Conservation (phyloP, 2,329 filamentous ascomycete genomes). For the Plenodomus tracheiphilus region DNA sequence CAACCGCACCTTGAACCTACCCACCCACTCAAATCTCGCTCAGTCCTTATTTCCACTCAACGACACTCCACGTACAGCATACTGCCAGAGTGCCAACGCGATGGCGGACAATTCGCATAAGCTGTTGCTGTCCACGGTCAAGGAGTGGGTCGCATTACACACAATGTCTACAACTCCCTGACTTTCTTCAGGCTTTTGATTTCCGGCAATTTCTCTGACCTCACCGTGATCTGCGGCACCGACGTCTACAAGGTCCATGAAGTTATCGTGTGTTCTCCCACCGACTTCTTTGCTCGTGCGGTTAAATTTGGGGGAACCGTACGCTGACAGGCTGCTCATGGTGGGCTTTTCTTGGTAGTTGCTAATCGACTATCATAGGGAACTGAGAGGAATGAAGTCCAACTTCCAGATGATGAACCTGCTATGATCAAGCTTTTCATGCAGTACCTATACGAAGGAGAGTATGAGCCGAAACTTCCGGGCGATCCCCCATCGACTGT, state of each 20-base stretch:
- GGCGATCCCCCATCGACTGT: no score
- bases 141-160: not conserved
- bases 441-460: constrained; percentile 16
- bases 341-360: no score
- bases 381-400: constrained; percentile 7
- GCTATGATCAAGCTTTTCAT: constrained; percentile 12
- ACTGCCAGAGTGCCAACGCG: not conserved
- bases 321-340: no score
- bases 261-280: constrained; percentile 10
- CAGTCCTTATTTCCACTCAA: no score
- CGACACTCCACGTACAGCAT: no score
- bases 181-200: not conserved
- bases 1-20: no score
- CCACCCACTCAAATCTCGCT: no score
- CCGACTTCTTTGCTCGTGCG: constrained; percentile 13
- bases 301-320: constrained; percentile 13
- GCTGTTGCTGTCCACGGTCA: not conserved
- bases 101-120: constrained; percentile 1
- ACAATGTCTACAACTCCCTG: not conserved
- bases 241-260: constrained; percentile 16
- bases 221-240: constrained; percentile 11
- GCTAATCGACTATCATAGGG: no score
- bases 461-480: constrained; percentile 5
- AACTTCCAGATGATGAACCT: constrained; percentile 13
- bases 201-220: constrained; percentile 4